Evolutionary conservation across 2,329 filamentous ascomycete species (phyloP), one percentile per base, ranked within the genome.

Genomic region (Aspergillus amoenus): DNA sequence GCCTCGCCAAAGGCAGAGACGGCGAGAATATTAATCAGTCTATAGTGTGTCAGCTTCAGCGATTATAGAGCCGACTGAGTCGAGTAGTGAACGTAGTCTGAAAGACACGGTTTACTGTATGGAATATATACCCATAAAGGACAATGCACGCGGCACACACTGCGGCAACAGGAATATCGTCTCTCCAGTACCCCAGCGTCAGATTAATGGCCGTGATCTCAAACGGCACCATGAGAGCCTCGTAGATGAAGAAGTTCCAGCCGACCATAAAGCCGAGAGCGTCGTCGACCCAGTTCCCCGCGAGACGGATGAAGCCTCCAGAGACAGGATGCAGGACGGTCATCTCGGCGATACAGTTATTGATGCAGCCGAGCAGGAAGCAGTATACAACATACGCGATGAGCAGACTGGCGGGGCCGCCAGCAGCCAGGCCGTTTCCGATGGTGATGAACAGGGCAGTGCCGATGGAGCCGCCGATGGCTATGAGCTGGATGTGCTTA

Each of bases 161-260:
- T 27, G 71, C 76, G 18, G 78, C 65, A 4, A 76, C 76, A 1
- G 70, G 71, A 52, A 78, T 77, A 55, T 79, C 77, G 53, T 30
- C 27, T 30, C 27, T 30, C 27, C 27, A 30, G 27, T 30, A 30
- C 27, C 27, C 27, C 27, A 30, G 27, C 0, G 27, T 30, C 27
- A 30, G 4, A 8, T 30, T 30, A 11, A 30, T 30, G 8, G 27
- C 27, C 27, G 27, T 30, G 27, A 30, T 30, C 27, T 30, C 27
- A 30, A 75, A 76, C 0, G 74, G 74, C 37, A 77, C 67, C 52
- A 74, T 57, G 12, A 75, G 61, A 6, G 69, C 73, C 56, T 74
- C 71, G 57, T 78, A 76, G 57, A 81, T 70, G 27, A 79, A 80
- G 66, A 79, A 81, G 62, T 80, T 80, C 76, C 76, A 79, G 21